phyloP scores from a whole-genome alignment of 352 stramenopile genomes.

The Blastocystis hominis region DNA sequence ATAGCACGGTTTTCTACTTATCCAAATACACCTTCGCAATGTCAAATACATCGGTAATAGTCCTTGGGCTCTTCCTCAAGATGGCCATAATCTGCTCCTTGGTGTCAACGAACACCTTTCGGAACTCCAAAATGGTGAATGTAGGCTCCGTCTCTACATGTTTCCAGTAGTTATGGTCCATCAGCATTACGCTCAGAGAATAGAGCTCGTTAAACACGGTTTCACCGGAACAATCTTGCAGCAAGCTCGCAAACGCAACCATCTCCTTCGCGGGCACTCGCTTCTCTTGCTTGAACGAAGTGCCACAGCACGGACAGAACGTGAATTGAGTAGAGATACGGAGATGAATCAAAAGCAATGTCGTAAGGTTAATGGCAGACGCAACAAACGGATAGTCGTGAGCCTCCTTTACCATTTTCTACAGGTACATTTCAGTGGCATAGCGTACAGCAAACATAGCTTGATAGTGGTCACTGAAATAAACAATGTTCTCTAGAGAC shows the following conservation, averaged over 20 bases:
- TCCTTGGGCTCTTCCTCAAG: background rate
- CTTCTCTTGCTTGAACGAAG: constrained; percentile 13
- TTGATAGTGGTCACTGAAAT: constrained; percentile 32
- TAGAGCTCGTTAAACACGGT: constrained; percentile 42
- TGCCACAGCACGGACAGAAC: constrained; percentile 46
- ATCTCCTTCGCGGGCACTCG: background rate
- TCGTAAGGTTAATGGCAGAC: constrained; percentile 35
- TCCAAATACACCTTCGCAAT: background rate
- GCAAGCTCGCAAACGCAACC: constrained; percentile 1
- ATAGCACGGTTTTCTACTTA: background rate
- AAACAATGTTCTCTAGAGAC: constrained; percentile 12
- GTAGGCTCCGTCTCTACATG: background rate
- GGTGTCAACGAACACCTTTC: constrained; percentile 22
- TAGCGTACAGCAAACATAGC: background rate
- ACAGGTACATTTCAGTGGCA: background rate
- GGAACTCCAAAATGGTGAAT: constrained; percentile 48
- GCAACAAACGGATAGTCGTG: constrained; percentile 36
- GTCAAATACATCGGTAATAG: background rate
- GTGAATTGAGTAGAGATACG: constrained; percentile 3
- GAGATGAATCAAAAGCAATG: constrained; percentile 29
- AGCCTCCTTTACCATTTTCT: constrained; percentile 7
- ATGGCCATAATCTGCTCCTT: background rate
- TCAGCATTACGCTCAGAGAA: constrained; percentile 38
- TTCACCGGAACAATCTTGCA: constrained; percentile 16
- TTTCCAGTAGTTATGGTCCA: constrained; percentile 36